Percentiles rank a stretch among this genome's conserved stretches.
These are phyloP conservation scores for Capillidium rhysosporum DNA, from an alignment of 371 early-diverging fungal genomes.

Conservation along the genomic window DNA sequence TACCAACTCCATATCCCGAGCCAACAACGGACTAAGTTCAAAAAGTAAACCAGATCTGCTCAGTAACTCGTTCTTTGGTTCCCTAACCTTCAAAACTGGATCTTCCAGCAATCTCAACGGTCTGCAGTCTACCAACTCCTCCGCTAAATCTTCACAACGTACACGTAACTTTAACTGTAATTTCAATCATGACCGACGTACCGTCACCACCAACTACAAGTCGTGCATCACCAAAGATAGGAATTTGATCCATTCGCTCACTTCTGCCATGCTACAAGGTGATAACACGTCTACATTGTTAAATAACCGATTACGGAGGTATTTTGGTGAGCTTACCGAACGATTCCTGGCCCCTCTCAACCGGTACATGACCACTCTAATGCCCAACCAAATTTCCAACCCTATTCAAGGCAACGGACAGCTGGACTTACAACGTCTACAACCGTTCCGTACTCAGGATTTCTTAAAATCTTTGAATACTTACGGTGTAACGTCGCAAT, in stretches of 20 bases:
- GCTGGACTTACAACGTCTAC: slow-evolving; percentile 9
- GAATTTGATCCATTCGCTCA: slow-evolving; percentile 40
- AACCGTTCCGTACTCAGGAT: slow-evolving; percentile 26
- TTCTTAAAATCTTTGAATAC: slow-evolving; percentile 28
- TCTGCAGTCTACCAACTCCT: slow-evolving; percentile 95
- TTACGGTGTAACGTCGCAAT: slow-evolving; percentile 13
- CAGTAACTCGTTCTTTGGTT: slow-evolving; percentile 5
- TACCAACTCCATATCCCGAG: not conserved
- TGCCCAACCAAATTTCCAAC: too few species aligned
- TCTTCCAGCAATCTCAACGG: slow-evolving; percentile 23
- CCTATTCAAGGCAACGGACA: slow-evolving; percentile 8
- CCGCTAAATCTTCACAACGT: slow-evolving; percentile 38
- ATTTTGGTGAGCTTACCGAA: slow-evolving; percentile 84
- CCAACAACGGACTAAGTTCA: too few species aligned
- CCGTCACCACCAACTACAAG: slow-evolving; percentile 55
- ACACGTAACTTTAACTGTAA: not conserved
- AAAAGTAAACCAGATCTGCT: slow-evolving; percentile 3
- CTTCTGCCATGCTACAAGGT: slow-evolving; percentile 41
- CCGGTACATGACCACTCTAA: slow-evolving; percentile 71
- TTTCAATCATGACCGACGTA: not conserved
- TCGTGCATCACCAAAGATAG: slow-evolving; percentile 57
- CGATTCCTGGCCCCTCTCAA: slow-evolving; percentile 87
- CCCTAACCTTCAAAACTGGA: not conserved
- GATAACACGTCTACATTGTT: slow-evolving; percentile 44
- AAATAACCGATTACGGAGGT: slow-evolving; percentile 74